A percentile compares a stretch with the other conserved stretches of the same genome.
phyloP scores from a whole-genome alignment of 345 rosid species.

The Lenwebbia sp. region DNA sequence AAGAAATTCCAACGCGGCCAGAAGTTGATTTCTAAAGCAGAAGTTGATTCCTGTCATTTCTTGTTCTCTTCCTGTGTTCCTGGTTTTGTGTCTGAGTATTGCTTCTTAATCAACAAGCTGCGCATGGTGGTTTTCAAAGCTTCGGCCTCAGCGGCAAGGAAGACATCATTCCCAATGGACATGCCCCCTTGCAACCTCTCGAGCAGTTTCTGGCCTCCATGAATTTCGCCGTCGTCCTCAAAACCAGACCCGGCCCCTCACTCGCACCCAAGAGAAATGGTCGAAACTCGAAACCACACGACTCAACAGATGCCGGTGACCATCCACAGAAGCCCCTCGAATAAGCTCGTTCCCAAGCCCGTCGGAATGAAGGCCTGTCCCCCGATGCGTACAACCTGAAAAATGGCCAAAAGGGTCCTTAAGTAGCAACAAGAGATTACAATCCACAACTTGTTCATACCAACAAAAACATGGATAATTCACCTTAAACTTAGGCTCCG shows the following conservation, averaged over 20 bases:
- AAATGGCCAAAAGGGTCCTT: neutral
- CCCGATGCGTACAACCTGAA: constrained; percentile 33
- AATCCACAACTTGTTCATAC: neutral
- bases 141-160: constrained; percentile 56
- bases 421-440: neutral
- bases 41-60: constrained; percentile 36
- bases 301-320: constrained; percentile 59
- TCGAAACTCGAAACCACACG: constrained; percentile 22
- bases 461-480: neutral
- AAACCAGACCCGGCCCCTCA: constrained; percentile 31
- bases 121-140: constrained; percentile 64
- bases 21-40: too few species aligned
- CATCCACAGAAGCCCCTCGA: constrained; percentile 49
- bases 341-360: constrained; percentile 30
- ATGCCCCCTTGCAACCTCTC: constrained; percentile 54
- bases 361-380: constrained; percentile 68
- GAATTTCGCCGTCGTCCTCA: constrained; percentile 45
- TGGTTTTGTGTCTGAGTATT: constrained; percentile 49
- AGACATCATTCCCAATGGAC: constrained; percentile 35
- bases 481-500: neutral
- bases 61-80: constrained; percentile 69
- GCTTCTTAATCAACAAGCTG: constrained; percentile 69
- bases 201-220: constrained; percentile 46
- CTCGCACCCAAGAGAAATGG: constrained; percentile 30
- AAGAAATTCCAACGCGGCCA: neutral